Conservation (phyloP, 331 rosid species). For the Malus hybrid region DNA sequence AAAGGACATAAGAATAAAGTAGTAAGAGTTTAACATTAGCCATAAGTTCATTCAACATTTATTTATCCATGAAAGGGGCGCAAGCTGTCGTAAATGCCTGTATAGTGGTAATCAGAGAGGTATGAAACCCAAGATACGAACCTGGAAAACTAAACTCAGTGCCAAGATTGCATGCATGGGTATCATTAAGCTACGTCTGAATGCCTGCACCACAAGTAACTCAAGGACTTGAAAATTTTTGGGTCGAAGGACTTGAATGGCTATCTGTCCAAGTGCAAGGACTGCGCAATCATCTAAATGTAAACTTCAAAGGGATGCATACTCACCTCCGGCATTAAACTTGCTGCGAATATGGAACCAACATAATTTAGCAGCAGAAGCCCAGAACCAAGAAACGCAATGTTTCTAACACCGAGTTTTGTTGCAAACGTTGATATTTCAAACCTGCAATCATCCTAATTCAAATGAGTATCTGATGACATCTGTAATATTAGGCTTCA, state of each 20-base stretch:
- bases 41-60: background rate
- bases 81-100: background rate
- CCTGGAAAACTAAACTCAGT: slow-evolving; percentile 71
- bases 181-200: slow-evolving; percentile 67
- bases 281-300: background rate
- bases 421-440: slow-evolving; percentile 92
- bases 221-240: background rate
- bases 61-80: background rate
- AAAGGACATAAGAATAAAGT: slow-evolving; percentile 11
- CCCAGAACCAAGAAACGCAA: slow-evolving; percentile 92
- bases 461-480: background rate
- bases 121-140: slow-evolving; percentile 15
- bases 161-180: slow-evolving; percentile 71
- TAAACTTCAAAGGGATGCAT: background rate
- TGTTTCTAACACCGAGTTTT: slow-evolving; percentile 87
- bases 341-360: slow-evolving; percentile 60
- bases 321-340: slow-evolving; percentile 77
- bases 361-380: slow-evolving; percentile 76
- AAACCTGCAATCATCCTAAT: slow-evolving; percentile 44
- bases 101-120: background rate
- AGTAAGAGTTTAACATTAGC: background rate
- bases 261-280: background rate
- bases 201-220: slow-evolving; percentile 58
- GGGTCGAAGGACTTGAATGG: background rate
- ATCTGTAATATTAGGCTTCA: background rate